Percentiles rank a stretch among this genome's conserved stretches.
Evolutionary conservation across 371 early-diverging fungal genomes (phyloP).

Genomic region (Apophysomyces sp.): DNA sequence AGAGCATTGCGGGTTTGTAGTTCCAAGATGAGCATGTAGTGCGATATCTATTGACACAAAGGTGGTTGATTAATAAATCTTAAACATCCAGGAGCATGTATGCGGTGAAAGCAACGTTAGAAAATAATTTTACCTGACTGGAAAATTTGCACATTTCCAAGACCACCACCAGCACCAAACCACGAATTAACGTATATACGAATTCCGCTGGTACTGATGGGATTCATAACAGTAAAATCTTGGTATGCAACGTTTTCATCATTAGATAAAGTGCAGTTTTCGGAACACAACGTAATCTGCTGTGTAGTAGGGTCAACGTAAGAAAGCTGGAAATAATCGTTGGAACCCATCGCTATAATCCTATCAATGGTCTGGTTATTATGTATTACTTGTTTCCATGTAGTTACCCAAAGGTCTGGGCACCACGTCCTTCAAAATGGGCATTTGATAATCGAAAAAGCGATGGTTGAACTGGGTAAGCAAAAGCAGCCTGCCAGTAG

Average conservation of each 20-base stretch:
- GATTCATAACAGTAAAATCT: constrained; percentile 58
- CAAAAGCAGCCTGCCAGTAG: constrained; percentile 66
- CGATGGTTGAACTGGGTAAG: constrained; percentile 57
- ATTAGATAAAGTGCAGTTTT: constrained; percentile 58
- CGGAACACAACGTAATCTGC: constrained; percentile 47
- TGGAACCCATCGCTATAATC: constrained; percentile 43
- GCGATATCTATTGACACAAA: constrained; percentile 36
- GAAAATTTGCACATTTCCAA: constrained; percentile 65
- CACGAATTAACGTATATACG: constrained; percentile 67
- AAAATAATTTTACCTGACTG: constrained; percentile 45
- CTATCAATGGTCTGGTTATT: constrained; percentile 9
- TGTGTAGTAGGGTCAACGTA: constrained; percentile 62
- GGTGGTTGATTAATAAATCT: background rate
- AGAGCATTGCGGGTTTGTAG: constrained; percentile 25
- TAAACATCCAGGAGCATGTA: background rate
- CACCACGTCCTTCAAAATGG: constrained; percentile 51
- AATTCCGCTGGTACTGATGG: constrained; percentile 41
- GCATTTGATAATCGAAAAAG: constrained; percentile 69
- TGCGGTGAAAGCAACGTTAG: background rate
- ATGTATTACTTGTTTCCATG: background rate
- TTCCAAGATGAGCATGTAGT: constrained; percentile 38
- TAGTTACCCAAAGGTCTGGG: constrained; percentile 54
- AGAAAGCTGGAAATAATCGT: constrained; percentile 53
- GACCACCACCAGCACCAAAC: constrained; percentile 77
- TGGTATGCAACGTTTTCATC: constrained; percentile 49